phyloP scores from a whole-genome alignment of 1,284 basidiomycete genomes.

The Microbotryomycetes sp. region DNA sequence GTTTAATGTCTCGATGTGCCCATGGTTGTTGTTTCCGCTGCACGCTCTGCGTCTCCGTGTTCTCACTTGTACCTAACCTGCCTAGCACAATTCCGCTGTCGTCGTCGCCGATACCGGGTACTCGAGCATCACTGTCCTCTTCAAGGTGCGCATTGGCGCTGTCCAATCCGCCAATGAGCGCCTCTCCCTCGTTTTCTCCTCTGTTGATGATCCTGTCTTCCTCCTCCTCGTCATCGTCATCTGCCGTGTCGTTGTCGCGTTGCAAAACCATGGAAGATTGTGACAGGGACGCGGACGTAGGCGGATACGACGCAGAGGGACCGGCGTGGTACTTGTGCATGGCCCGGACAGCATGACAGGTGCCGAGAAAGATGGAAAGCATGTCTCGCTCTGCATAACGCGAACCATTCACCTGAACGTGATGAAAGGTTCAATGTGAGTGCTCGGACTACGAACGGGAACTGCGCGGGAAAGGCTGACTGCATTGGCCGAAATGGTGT shows the following conservation, averaged over 20 bases:
- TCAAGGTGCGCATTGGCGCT: conserved; percentile 9
- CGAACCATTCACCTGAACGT: conserved; percentile 52
- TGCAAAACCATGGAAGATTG: conserved; percentile 25
- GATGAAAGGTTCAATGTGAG: neutral
- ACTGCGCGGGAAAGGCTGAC: conserved; percentile 47
- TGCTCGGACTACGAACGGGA: neutral
- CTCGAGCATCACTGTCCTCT: conserved; percentile 8
- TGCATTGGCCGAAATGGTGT: conserved; percentile 79
- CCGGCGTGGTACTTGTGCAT: conserved; percentile 72
- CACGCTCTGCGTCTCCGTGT: conserved; percentile 32
- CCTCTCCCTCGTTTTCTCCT: conserved; percentile 38
- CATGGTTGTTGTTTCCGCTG: conserved; percentile 59
- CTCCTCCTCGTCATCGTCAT: conserved; percentile 36
- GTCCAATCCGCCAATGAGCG: conserved; percentile 32
- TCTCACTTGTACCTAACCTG: neutral
- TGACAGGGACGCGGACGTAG: conserved; percentile 37
- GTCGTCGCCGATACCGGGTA: conserved; percentile 2
- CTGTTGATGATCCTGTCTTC: conserved; percentile 28
- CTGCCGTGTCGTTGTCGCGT: conserved; percentile 15
- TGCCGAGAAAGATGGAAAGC: conserved; percentile 81
- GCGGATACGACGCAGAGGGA: neutral
- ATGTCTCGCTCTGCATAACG: conserved; percentile 83
- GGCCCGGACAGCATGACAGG: conserved; percentile 83
- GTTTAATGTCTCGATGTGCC: conserved; percentile 95
- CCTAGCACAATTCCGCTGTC: neutral